phyloP scores from a whole-genome alignment of 2,329 filamentous ascomycete genomes.

The Cladosporium sp. region DNA sequence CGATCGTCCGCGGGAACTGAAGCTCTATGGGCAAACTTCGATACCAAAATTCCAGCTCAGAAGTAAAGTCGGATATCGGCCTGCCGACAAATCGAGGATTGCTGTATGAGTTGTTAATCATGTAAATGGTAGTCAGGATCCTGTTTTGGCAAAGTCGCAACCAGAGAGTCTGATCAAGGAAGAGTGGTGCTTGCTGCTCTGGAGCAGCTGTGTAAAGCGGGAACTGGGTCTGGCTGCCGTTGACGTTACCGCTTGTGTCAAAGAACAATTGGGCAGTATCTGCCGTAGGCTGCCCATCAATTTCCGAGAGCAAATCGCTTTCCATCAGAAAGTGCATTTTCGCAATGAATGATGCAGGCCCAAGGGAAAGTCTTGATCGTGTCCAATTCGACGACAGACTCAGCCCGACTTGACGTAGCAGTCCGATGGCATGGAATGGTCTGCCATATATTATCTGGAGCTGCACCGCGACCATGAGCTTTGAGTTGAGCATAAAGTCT shows the following conservation, averaged over 20 bases:
- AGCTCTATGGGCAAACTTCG: conserved; percentile 12
- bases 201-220: conserved; percentile 10
- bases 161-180: conserved; percentile 12
- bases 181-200: conserved; percentile 12
- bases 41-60: conserved; percentile 12
- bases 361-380: conserved; percentile 10
- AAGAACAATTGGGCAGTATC: conserved; percentile 7
- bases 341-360: conserved; percentile 7
- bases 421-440: conserved; percentile 8
- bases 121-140: conserved; percentile 13
- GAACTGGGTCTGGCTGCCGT: conserved; percentile 12
- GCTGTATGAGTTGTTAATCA: conserved; percentile 14
- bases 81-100: conserved; percentile 10
- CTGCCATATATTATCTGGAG: conserved; percentile 11
- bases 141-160: conserved; percentile 11
- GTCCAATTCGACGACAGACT: conserved; percentile 10
- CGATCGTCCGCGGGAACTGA: conserved; percentile 11
- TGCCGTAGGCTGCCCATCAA: conserved; percentile 11
- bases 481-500: conserved; percentile 10
- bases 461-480: conserved; percentile 11
- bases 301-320: conserved; percentile 11
- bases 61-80: conserved; percentile 11
- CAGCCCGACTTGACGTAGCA: conserved; percentile 9
- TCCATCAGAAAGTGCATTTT: conserved; percentile 15
- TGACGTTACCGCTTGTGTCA: conserved; percentile 13